Evolutionary conservation across 192 early-diverging fungal species (phyloP), one percentile per base, ranked within the genome.

Genomic region (Coemansia reversa): DNA sequence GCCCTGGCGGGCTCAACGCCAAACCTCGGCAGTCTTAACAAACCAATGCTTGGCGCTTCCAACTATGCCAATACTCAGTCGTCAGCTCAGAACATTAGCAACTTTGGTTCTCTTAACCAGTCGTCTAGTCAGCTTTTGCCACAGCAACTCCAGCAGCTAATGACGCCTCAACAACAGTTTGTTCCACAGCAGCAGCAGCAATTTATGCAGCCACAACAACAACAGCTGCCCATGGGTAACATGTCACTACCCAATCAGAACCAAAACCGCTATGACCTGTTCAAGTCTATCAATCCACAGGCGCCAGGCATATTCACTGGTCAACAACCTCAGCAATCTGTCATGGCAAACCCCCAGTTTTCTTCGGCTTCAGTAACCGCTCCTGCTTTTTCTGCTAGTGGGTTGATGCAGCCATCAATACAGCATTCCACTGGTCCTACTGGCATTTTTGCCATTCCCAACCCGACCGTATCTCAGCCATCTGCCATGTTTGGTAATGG

Each of bases 281-380:
- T 79, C 69, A 74, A 74, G 65, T 60, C 67, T 1, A 47, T 79
- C 61, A 74, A 74, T 30, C 77, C 77, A 30, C 72, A 71, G 20
- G 72, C 70, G 0, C 77, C 71, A 1, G 68, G 77, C 53, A 57
- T 79, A 32, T 74, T 79, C 47, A 66, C 23, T 4, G 52, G 58
- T 55, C 69, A 69, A 45, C 74, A 66, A 28, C 58, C 50, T 51
- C 68, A 64, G 47, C 56, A 58, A 58, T 32, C 65, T 55, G n/a
- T 60, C 8, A n/a, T 50, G 51, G 47, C 60, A 62, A 29, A 30
- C 25, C 32, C 7, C 3, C 45, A 51, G 35, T 59, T 60, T 4
- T 57, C 60, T 32, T 3, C 30, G 30, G 30, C 30, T 32, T 32
- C 30, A 7, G 30, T 7, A 7, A 32, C 7, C 4, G 30, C 30